Evolutionary conservation across 768 basidiomycete genomes (phyloP), one percentile per base, ranked within the genome.

Genomic region (Serendipita sp.): DNA sequence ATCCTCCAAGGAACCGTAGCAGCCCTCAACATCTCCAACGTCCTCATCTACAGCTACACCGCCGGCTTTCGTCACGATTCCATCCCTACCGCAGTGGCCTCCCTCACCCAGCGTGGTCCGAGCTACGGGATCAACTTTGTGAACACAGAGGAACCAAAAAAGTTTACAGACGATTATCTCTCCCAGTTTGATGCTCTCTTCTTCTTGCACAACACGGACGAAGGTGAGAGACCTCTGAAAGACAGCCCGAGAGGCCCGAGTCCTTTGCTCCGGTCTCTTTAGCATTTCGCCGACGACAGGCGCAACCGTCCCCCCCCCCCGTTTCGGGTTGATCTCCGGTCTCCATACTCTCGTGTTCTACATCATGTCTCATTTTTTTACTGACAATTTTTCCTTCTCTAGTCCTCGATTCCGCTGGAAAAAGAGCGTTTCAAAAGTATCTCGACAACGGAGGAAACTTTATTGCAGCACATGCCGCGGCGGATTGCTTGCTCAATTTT

Each of bases 361-460:
- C 3, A 38, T n/a, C 34, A 4, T 14, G 34, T 38, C 34, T 3
- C 14, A 14, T 14, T 38, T 4, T 38, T 38, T 38, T 38, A 38
- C 34, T 38, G 34, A 38, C 14, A 38, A 3, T 4, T 14, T 3
- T 4, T 17, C 17, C 45, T 28, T 28, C 7, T 4, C 5, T 60
- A 84, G 85, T 88, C 42, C 77, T 88, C 30, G 82, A 84, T 67
- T 75, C 75, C 20, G 63, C 72, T 3, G 83, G 84, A 24, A 81
- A 84, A 68, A 71, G 74, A 1, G 85, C 86, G 0, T 77, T 89
- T 61, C 79, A 84, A 64, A 78, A 68, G 14, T 89, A 84, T 71
- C 72, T 88, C 44, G 78, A 85, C 67, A 69, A 73, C 1, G 86
- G 87, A 62, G 88, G 88, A 0, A 85, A 82, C 63, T 87, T 86